These are phyloP conservation scores for Juglanconis oblonga DNA, from an alignment of 2,329 filamentous ascomycete species.

Conservation along the genomic window DNA sequence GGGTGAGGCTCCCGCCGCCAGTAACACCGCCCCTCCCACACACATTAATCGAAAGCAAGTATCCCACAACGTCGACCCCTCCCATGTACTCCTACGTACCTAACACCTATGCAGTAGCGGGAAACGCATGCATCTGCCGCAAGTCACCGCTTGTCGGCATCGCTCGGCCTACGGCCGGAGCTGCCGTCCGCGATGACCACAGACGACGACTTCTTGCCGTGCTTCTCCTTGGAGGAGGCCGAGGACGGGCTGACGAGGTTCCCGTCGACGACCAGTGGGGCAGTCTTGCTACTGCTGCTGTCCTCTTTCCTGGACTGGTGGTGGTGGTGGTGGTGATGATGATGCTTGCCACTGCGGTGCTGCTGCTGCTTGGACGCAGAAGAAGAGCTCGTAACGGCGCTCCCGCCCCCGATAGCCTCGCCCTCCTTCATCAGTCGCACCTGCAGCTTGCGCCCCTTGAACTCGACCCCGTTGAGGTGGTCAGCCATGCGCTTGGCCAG, in stretches of 20 bases:
- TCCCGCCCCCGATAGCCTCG: conserved; percentile 3
- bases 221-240: conserved; percentile 8
- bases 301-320: conserved; percentile 10
- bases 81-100: too few relatives aligned
- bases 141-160: conserved; percentile 3
- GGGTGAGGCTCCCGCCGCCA: neutral
- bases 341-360: conserved; percentile 6
- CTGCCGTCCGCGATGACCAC: conserved; percentile 18
- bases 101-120: too few relatives aligned
- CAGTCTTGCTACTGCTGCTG: neutral
- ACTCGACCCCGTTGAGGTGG: conserved; percentile 13
- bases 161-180: conserved; percentile 7
- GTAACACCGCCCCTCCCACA: neutral
- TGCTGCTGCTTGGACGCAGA: neutral
- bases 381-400: neutral
- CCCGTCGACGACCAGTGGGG: conserved; percentile 10
- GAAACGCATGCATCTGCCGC: neutral
- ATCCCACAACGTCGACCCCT: neutral
- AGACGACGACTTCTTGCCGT: conserved; percentile 11
- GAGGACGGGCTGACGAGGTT: neutral
- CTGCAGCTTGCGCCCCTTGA: conserved; percentile 16
- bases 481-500: conserved; percentile 11
- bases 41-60: neutral
- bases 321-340: neutral
- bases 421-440: conserved; percentile 18